phyloP scores from a whole-genome alignment of 2,329 filamentous ascomycete species.

The Sporothrix brasiliensis region DNA sequence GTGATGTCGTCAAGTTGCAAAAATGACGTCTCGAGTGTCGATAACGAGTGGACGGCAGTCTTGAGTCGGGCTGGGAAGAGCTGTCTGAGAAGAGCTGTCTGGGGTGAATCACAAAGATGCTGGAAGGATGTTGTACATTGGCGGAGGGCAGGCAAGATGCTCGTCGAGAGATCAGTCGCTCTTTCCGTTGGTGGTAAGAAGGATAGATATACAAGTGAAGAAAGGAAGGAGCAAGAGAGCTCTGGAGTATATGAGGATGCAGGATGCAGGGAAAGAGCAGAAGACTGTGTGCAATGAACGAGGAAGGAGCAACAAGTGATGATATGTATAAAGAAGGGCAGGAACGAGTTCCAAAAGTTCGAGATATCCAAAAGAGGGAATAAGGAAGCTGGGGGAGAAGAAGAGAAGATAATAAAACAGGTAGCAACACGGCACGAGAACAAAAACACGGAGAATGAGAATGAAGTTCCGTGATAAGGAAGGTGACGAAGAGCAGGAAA shows the following conservation, averaged over 20 bases:
- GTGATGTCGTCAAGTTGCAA: constrained; percentile 36
- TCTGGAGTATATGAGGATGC: constrained; percentile 23
- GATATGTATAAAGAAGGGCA: constrained; percentile 49
- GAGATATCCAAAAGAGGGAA: constrained; percentile 51
- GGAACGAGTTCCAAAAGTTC: constrained; percentile 49
- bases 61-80: constrained; percentile 35
- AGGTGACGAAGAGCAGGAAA: constrained; percentile 19
- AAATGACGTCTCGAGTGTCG: constrained; percentile 32
- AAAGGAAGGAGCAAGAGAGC: constrained; percentile 24
- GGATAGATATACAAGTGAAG: constrained; percentile 16
- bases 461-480: constrained; percentile 52
- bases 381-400: constrained; percentile 37
- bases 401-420: constrained; percentile 36
- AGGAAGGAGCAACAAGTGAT: constrained; percentile 25
- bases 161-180: constrained; percentile 34
- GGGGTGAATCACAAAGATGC: constrained; percentile 28
- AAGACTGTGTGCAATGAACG: constrained; percentile 17
- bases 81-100: constrained; percentile 30
- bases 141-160: constrained; percentile 30
- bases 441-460: constrained; percentile 51
- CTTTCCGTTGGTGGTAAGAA: constrained; percentile 27
- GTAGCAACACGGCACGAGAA: constrained; percentile 38
- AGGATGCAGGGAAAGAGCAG: constrained; percentile 13
- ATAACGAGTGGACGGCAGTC: constrained; percentile 53
- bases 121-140: constrained; percentile 37